Percentiles rank a stretch among this genome's conserved stretches.
Evolutionary conservation across 2,329 filamentous ascomycete genomes (phyloP).

Genomic region (Conoideocrella luteorostrata): DNA sequence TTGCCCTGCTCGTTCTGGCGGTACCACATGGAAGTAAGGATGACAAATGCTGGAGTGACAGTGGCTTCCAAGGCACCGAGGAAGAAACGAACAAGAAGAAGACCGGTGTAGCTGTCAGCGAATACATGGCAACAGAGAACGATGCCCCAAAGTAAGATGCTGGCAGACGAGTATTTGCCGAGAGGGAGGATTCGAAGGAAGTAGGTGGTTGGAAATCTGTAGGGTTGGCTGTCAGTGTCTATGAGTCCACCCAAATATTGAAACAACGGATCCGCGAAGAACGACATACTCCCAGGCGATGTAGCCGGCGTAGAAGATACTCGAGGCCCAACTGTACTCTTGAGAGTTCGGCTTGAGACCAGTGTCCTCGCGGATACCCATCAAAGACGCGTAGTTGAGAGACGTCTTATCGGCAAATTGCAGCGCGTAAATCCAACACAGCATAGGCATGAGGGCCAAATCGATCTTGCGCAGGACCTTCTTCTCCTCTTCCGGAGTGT

Average conservation of each 20-base stretch:
- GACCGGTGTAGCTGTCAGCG: slow-evolving; percentile 15
- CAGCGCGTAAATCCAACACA: slow-evolving; percentile 42
- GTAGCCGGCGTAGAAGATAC: slow-evolving; percentile 48
- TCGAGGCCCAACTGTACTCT: slow-evolving; percentile 50
- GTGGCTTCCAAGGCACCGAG: slow-evolving; percentile 20
- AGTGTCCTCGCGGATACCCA: slow-evolving; percentile 45
- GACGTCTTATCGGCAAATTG: slow-evolving; percentile 53
- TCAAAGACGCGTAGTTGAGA: slow-evolving; percentile 47
- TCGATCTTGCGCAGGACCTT: slow-evolving; percentile 39
- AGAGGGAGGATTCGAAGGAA: slow-evolving; percentile 25
- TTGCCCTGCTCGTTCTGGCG: slow-evolving; percentile 24
- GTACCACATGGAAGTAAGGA: slow-evolving; percentile 20
- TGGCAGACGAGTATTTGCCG: slow-evolving; percentile 27
- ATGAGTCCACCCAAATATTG: too few species aligned
- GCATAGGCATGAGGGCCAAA: slow-evolving; percentile 41
- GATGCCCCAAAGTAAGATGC: slow-evolving; percentile 34
- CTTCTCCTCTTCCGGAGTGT: too few species aligned
- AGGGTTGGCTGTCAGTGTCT: too few species aligned
- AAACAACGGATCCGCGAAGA: too few species aligned
- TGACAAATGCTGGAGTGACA: slow-evolving; percentile 18
- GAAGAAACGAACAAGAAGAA: slow-evolving; percentile 16
- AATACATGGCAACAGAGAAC: slow-evolving; percentile 18
- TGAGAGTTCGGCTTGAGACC: slow-evolving; percentile 37
- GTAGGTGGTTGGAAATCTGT: too few species aligned
- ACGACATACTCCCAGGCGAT: slow-evolving; percentile 35